Conservation (phyloP, 164 flowering plant genomes). For the Vitis riparia region DNA sequence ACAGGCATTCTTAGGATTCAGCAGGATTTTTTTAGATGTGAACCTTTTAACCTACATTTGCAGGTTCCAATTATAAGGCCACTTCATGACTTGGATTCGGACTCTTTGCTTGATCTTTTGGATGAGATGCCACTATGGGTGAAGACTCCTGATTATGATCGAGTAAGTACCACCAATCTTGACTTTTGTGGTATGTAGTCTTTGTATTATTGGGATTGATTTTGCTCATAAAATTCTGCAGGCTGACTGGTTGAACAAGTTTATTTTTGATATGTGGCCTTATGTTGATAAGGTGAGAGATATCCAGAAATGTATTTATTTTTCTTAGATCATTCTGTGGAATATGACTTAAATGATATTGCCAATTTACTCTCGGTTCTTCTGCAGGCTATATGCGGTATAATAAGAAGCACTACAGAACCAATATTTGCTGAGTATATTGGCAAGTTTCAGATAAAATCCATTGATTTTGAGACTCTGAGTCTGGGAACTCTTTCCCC, state of each 20-base stretch:
- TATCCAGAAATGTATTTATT: not conserved
- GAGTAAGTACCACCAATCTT: conserved; percentile 22
- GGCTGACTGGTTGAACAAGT: conserved; percentile 79
- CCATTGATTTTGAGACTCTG: conserved; percentile 54
- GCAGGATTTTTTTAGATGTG: not conserved
- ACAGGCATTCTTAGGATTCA: not conserved
- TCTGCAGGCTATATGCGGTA: conserved; percentile 56
- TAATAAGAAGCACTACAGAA: conserved; percentile 39
- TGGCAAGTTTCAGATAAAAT: conserved; percentile 52
- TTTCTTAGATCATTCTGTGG: no score
- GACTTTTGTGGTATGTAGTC: no score
- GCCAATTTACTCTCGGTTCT: not conserved
- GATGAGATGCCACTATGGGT: conserved; percentile 52
- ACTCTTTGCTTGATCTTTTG: conserved; percentile 23
- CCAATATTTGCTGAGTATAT: conserved; percentile 60
- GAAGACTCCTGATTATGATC: conserved; percentile 48
- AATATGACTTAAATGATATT: not conserved
- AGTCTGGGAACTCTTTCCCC: conserved; percentile 78
- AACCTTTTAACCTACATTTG: not conserved
- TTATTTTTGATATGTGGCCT: conserved; percentile 64
- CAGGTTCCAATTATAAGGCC: conserved; percentile 32
- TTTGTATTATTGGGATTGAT: not conserved
- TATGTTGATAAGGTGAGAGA: conserved; percentile 57
- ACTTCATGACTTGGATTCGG: conserved; percentile 31
- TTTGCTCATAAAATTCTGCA: conserved; percentile 19